phyloP scores from a whole-genome alignment of 2,329 filamentous ascomycete genomes.

The Orbilia oligospora region DNA sequence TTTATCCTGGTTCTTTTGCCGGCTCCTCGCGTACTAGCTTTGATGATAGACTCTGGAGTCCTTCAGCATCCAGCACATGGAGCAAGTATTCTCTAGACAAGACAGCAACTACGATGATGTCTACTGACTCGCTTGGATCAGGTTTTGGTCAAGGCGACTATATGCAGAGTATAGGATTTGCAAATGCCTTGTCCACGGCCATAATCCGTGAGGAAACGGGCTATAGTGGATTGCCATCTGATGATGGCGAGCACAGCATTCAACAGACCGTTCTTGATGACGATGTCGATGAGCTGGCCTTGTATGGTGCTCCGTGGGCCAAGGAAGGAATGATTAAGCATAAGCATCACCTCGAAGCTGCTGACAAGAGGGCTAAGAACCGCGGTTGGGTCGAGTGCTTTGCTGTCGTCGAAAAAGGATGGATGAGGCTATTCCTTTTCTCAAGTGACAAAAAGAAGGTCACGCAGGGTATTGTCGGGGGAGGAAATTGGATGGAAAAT shows the following conservation, averaged over 20 bases:
- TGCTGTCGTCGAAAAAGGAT: slow-evolving; percentile 94
- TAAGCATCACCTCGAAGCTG: slow-evolving; percentile 92
- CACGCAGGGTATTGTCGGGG: slow-evolving; percentile 82
- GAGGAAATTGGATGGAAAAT: slow-evolving; percentile 98
- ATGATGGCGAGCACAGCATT: slow-evolving; percentile 74
- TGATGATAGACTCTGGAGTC: slow-evolving; percentile 93
- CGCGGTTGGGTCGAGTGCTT: slow-evolving; percentile 96
- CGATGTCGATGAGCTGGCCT: slow-evolving; percentile 85
- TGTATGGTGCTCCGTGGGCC: slow-evolving; percentile 95
- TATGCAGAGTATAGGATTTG: slow-evolving; percentile 96
- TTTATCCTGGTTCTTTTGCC: slow-evolving; percentile 83
- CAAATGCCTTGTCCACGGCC: slow-evolving; percentile 94
- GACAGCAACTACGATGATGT: slow-evolving; percentile 85
- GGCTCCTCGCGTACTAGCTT: slow-evolving; percentile 94
- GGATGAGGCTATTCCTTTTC: slow-evolving; percentile 94
- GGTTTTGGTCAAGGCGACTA: slow-evolving; percentile 83
- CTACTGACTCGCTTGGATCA: slow-evolving; percentile 89
- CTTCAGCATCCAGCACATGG: slow-evolving; percentile 92
- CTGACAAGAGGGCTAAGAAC: slow-evolving; percentile 93
- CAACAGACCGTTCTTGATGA: slow-evolving; percentile 80
- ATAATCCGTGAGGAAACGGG: slow-evolving; percentile 88
- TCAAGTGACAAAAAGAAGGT: slow-evolving; percentile 82
- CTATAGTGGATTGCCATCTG: slow-evolving; percentile 68
- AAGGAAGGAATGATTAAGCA: slow-evolving; percentile 97
- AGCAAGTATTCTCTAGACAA: slow-evolving; percentile 93